Base-by-base conservation (phyloP, 2,329 filamentous ascomycete genomes). In the Cladosporium sp. region DNA sequence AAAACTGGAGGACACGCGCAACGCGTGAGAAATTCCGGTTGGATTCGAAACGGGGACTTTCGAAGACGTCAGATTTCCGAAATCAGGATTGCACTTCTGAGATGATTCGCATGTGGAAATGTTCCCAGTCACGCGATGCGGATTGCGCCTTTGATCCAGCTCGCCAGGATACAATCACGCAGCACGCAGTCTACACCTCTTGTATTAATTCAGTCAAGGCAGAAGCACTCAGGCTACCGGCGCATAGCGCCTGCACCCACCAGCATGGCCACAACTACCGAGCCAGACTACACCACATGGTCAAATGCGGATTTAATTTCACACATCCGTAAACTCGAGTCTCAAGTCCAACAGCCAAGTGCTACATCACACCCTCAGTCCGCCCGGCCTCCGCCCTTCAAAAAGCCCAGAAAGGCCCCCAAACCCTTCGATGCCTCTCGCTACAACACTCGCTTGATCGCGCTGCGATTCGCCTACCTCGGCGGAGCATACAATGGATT, bases 401-500 rank as follows among this genome's bases (percentile, higher is more conserved):
- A 66, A 51, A 72, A 75, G n/a, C 65, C 70, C 20, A 60, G 70
- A 60, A 71, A 82, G 76, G 66, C 80, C 76, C 63, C 66, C 68
- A 61, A 65, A 42, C 67, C 73, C 25, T 87, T 96, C 69, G 90
- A 97, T 71, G 85, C 90, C 0, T 86, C 85, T 14, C 88, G 86
- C 70, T 96, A 97, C 73, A 83, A 84, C 37, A 95, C 91, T 1
- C 85, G 94, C 49, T 85, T 88, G 61, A 89, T 99, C 63, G 94
- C 93, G 7, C 79, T 99, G 60, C 97, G 97, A 74, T 86, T 99
- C 63, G 92, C 94, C 39, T 99, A 99, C 72, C 78, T 97, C 37
- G 94, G 94, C 49, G 89, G 90, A 72, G 84, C 85, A 58, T 99
- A 97, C 74, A 93, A 94, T 74, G 94, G 94, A 1, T 95, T 92